phyloP scores from a whole-genome alignment of 2,329 filamentous ascomycete genomes.

The Venturia aucupariae region DNA sequence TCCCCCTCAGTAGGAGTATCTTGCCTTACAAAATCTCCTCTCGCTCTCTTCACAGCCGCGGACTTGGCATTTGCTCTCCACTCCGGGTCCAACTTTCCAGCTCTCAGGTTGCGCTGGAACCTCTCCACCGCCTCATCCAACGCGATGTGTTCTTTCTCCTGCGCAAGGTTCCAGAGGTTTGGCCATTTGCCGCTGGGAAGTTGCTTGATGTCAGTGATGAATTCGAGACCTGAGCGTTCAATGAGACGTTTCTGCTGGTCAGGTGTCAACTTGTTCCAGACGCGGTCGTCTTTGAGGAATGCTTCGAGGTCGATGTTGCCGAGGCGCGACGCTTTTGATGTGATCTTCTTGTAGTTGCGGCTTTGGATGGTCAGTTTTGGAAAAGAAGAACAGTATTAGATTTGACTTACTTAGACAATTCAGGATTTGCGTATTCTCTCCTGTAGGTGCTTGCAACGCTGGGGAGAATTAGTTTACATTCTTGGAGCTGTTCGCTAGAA shows the following conservation, averaged over 20 bases:
- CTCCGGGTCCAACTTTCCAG: conserved; percentile 46
- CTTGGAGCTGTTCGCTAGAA: not conserved
- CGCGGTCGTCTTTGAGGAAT: conserved; percentile 15
- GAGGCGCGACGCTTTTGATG: conserved; percentile 18
- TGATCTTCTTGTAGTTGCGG: conserved; percentile 23
- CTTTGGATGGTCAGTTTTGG: conserved; percentile 21
- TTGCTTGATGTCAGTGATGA: conserved; percentile 11
- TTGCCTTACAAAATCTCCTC: conserved; percentile 40
- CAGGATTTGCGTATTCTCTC: conserved; percentile 14
- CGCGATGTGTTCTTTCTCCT: not conserved
- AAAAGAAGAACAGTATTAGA: conserved; percentile 18
- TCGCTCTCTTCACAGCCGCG: conserved; percentile 42
- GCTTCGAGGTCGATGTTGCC: conserved; percentile 23
- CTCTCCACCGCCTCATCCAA: conserved; percentile 25
- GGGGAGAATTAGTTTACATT: not conserved
- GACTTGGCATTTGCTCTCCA: conserved; percentile 48
- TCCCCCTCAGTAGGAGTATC: conserved; percentile 25
- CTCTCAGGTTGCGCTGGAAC: conserved; percentile 46
- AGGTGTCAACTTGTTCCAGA: conserved; percentile 13
- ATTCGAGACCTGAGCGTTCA: conserved; percentile 14
- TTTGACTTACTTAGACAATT: conserved; percentile 19
- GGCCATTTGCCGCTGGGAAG: not conserved
- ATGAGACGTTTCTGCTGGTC: conserved; percentile 12
- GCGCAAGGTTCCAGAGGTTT: not conserved
- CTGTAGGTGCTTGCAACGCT: not conserved